A percentile compares a stretch with the other conserved stretches of the same genome.
Conservation (phyloP, 1,284 basidiomycete genomes). For the Stygiomarasmius scandens region DNA sequence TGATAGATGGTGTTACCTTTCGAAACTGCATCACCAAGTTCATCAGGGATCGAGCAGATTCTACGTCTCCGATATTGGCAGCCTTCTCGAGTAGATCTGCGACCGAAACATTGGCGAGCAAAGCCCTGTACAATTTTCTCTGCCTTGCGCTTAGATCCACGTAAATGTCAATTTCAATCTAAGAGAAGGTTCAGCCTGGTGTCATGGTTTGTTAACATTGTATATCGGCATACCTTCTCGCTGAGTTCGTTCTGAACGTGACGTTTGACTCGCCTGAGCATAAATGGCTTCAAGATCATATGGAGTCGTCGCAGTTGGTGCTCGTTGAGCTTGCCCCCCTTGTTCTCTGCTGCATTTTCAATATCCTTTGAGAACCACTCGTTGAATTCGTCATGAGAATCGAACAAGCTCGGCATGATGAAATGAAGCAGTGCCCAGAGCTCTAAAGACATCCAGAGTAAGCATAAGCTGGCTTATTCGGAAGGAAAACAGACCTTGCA, state of each 20-base stretch:
- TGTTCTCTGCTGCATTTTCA: slow-evolving; percentile 92
- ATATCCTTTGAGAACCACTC: slow-evolving; percentile 99
- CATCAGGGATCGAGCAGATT: slow-evolving; percentile 93
- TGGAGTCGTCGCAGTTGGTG: slow-evolving; percentile 94
- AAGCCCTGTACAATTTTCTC: slow-evolving; percentile 87
- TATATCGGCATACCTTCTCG: slow-evolving; percentile 74
- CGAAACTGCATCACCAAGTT: slow-evolving; percentile 99
- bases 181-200: slow-evolving; percentile 4
- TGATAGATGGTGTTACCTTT: slow-evolving; percentile 57
- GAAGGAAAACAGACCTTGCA: slow-evolving; percentile 76
- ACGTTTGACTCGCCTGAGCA: slow-evolving; percentile 96
- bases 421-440: slow-evolving; percentile 99
- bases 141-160: slow-evolving; percentile 96
- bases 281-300: slow-evolving; percentile 99
- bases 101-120: slow-evolving; percentile 93
- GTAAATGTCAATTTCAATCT: slow-evolving; percentile 97
- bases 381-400: slow-evolving; percentile 99
- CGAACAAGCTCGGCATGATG: slow-evolving; percentile 99
- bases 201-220: background rate
- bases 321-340: slow-evolving; percentile 90
- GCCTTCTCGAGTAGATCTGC: slow-evolving; percentile 94
- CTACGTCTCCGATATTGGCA: slow-evolving; percentile 85
- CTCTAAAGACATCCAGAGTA: slow-evolving; percentile 55
- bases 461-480: slow-evolving; percentile 5
- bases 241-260: slow-evolving; percentile 99